Percentiles rank a stretch among this genome's conserved stretches.
These are phyloP conservation scores for Hymenoscyphus fraxineus DNA, from an alignment of 2,329 filamentous ascomycete species.

Conservation along the genomic window DNA sequence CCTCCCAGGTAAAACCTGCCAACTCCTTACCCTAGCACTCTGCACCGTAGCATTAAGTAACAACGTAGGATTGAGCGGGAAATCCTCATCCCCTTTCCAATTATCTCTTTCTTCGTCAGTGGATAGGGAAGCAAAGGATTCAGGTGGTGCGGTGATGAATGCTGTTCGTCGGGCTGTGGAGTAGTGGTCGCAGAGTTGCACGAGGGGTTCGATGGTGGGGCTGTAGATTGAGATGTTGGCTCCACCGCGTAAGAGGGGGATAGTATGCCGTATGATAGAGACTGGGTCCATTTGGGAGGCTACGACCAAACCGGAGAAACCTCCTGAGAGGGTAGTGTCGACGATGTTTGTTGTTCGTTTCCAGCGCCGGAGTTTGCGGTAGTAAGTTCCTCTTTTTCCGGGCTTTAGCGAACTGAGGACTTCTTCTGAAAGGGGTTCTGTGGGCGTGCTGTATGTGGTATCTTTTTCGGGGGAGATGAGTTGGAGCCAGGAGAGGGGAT, in stretches of 20 bases:
- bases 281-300: conserved; percentile 78
- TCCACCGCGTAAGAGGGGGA: conserved; percentile 79
- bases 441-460: conserved; percentile 65
- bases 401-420: conserved; percentile 70
- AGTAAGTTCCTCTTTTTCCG: conserved; percentile 78
- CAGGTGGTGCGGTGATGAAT: conserved; percentile 57
- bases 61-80: conserved; percentile 82
- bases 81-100: conserved; percentile 66
- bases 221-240: conserved; percentile 84
- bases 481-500: conserved; percentile 87
- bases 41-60: conserved; percentile 77
- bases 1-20: conserved; percentile 87
- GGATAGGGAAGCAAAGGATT: conserved; percentile 40
- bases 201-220: conserved; percentile 73
- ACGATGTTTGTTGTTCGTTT: conserved; percentile 68
- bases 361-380: conserved; percentile 84
- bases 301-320: conserved; percentile 78
- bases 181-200: conserved; percentile 76
- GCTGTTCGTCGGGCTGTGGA: conserved; percentile 74
- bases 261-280: conserved; percentile 67
- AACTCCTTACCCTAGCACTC: conserved; percentile 71
- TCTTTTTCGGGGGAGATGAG: conserved; percentile 75
- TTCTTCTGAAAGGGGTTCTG: conserved; percentile 55
- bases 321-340: conserved; percentile 68
- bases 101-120: conserved; percentile 48